Evolutionary conservation across 768 basidiomycete species (phyloP).

Genomic region (Mycena kentingensis): DNA sequence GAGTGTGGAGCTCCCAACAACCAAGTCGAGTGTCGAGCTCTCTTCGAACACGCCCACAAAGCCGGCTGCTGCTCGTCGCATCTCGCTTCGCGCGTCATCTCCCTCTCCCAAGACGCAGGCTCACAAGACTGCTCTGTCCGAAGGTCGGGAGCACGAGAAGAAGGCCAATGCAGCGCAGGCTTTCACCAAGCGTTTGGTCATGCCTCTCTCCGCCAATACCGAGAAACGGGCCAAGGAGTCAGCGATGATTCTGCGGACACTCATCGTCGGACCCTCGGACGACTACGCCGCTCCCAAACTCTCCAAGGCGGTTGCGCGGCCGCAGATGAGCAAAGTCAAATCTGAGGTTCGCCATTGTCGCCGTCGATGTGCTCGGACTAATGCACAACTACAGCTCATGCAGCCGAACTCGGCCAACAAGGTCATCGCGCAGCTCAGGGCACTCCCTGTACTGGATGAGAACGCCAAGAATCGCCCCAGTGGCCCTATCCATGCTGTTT

Average conservation of each 20-base stretch:
- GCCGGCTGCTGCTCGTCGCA: conserved; percentile 37
- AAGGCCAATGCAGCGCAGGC: conserved; percentile 38
- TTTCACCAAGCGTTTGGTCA: conserved; percentile 36
- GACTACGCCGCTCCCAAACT: conserved; percentile 37
- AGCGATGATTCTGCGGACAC: conserved; percentile 61
- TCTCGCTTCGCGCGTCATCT: conserved; percentile 52
- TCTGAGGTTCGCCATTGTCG: conserved; percentile 27
- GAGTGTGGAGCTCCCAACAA: neutral
- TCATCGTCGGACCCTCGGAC: conserved; percentile 62
- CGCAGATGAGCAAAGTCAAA: conserved; percentile 66
- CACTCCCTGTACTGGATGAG: conserved; percentile 52
- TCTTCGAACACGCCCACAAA: conserved; percentile 20
- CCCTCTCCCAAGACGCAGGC: conserved; percentile 32
- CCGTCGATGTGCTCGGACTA: neutral
- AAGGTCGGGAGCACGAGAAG: conserved; percentile 42
- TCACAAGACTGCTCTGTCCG: conserved; percentile 38
- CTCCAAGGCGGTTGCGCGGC: conserved; percentile 44
- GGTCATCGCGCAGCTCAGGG: conserved; percentile 69
- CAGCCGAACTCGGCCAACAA: conserved; percentile 68
- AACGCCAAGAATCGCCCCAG: conserved; percentile 21
- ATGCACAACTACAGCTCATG: conserved; percentile 45
- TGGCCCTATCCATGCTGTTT: conserved; percentile 77
- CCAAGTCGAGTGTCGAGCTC: conserved; percentile 4
- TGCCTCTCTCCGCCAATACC: conserved; percentile 38
- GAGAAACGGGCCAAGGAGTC: conserved; percentile 66